These are phyloP conservation scores for Blastomyces percursus DNA, from an alignment of 2,329 filamentous ascomycete species.

Conservation along the genomic window DNA sequence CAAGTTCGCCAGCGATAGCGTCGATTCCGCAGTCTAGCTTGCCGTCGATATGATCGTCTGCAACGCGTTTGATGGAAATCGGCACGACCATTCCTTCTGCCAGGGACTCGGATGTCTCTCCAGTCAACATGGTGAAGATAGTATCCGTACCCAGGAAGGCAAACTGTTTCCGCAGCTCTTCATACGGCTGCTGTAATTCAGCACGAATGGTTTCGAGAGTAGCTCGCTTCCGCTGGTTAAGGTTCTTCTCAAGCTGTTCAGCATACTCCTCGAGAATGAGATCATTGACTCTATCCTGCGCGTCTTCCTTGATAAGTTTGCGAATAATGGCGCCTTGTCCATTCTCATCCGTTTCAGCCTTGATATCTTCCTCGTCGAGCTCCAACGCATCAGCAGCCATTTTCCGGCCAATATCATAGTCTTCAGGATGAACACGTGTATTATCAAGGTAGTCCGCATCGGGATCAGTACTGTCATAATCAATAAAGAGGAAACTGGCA, in stretches of 20 bases:
- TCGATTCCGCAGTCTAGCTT: conserved; percentile 92
- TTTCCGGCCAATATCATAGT: conserved; percentile 95
- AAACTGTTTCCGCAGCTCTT: conserved; percentile 81
- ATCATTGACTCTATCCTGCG: conserved; percentile 91
- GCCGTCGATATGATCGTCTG: conserved; percentile 85
- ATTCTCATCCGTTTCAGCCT: conserved; percentile 82
- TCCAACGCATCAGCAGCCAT: conserved; percentile 97
- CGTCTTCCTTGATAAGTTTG: conserved; percentile 88
- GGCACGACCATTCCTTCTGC: conserved; percentile 86
- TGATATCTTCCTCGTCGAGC: conserved; percentile 94
- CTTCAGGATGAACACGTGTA: conserved; percentile 93
- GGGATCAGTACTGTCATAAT: conserved; percentile 70
- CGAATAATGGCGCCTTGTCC: conserved; percentile 83
- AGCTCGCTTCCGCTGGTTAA: conserved; percentile 87
- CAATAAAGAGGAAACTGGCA: conserved; percentile 85
- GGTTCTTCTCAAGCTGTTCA: conserved; percentile 84
- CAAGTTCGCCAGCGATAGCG: conserved; percentile 70
- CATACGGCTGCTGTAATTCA: conserved; percentile 83
- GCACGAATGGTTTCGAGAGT: conserved; percentile 93
- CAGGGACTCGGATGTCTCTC: conserved; percentile 75
- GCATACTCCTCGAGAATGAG: conserved; percentile 94
- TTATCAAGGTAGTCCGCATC: conserved; percentile 89
- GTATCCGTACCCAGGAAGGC: conserved; percentile 59
- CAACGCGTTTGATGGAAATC: conserved; percentile 75
- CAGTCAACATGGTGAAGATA: conserved; percentile 92